A percentile compares a stretch with the other conserved stretches of the same genome.
phyloP scores from a whole-genome alignment of 2,329 filamentous ascomycete genomes.

The Colletotrichum melonis region DNA sequence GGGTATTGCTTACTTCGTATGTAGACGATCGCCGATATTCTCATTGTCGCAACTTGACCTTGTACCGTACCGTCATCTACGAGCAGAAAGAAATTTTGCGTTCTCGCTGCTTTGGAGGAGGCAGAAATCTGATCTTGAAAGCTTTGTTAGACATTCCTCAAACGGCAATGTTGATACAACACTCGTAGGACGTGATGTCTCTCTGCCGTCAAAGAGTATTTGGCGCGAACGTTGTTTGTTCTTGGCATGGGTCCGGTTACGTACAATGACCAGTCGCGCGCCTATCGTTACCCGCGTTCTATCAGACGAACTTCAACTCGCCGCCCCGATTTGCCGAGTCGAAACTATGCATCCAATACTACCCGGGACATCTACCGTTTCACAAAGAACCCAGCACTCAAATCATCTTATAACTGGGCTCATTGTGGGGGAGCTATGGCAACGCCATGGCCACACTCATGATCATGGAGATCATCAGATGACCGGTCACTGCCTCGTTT shows the following conservation, averaged over 20 bases:
- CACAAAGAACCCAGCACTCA: background rate
- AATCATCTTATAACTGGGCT: background rate
- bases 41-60: too few species aligned
- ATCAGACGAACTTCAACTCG: background rate
- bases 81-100: background rate
- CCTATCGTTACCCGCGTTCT: background rate
- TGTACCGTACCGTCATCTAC: too few species aligned
- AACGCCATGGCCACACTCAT: background rate
- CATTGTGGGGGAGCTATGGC: background rate
- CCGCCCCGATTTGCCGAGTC: background rate
- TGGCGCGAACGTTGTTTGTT: background rate
- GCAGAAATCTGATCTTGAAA: background rate
- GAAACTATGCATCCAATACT: background rate
- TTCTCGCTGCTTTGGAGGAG: background rate
- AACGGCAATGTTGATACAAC: background rate
- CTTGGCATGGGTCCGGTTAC: background rate
- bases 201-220: background rate
- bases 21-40: too few species aligned
- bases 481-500: background rate
- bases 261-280: background rate
- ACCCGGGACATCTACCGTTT: background rate
- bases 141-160: background rate
- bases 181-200: background rate
- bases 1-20: too few species aligned
- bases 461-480: background rate